Conservation (phyloP, 164 flowering plant species). For the Santalum album region DNA sequence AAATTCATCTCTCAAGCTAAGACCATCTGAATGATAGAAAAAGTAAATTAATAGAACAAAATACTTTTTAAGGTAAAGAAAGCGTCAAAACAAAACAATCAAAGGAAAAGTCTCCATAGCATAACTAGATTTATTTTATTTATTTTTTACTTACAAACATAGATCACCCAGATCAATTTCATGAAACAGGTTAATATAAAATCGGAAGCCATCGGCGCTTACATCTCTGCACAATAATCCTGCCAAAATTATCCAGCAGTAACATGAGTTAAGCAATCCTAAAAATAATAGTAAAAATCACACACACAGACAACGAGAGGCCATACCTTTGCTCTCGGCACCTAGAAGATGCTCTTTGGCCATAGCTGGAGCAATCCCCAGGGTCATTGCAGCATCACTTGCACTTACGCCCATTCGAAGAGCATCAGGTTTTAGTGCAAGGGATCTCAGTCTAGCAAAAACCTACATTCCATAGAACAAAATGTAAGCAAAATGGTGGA, state of each 20-base stretch:
- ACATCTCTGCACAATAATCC: constrained; percentile 87
- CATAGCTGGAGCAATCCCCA: constrained; percentile 93
- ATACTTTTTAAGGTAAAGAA: no score
- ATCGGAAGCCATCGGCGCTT: constrained; percentile 90
- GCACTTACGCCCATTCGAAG: constrained; percentile 72
- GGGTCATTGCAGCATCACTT: constrained; percentile 86
- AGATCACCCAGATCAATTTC: constrained; percentile 49
- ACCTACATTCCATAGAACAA: constrained; percentile 33
- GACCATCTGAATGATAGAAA: no score
- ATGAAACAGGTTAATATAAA: constrained; percentile 66
- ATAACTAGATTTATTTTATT: no score
- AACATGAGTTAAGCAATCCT: background rate
- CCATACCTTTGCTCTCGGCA: constrained; percentile 82
- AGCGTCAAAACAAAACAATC: no score
- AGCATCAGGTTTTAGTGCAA: constrained; percentile 64
- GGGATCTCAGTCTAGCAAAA: constrained; percentile 54
- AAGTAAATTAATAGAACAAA: no score
- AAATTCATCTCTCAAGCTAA: no score
- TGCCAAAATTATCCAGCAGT: constrained; percentile 22
- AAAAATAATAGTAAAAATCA: background rate
- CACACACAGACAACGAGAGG: background rate
- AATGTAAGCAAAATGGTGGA: background rate
- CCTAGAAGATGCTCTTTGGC: constrained; percentile 92
- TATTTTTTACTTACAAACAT: constrained; percentile 45
- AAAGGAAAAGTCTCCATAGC: no score